Evolutionary conservation across 1,284 basidiomycete species (phyloP), one percentile per base, ranked within the genome.

Genomic region (Stygiomarasmius scandens): DNA sequence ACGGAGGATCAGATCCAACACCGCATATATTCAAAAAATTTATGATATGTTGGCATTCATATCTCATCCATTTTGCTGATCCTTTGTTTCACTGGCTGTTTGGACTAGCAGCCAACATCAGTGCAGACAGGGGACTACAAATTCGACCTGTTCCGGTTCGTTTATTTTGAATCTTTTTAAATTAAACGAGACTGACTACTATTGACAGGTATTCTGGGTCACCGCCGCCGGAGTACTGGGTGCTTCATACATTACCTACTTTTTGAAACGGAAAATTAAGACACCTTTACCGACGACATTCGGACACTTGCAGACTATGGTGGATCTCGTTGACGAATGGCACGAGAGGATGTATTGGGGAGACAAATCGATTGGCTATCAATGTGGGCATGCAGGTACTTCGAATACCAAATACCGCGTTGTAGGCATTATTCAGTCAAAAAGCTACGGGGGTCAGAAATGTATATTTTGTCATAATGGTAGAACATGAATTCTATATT

Each of bases 41-140:
- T 27, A 24, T 53, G 29, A 19, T 54, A 9, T 36, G 20, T 34
- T 44, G 27, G 45, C 38, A 56, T 20, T 47, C 44, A 24, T 14
- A 52, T 24, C 49, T 24, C 4, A 36, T 56, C 8, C 32, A 51
- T 8, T 6, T 58, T 14, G 47, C 50, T 6, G 57, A 61, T 10
- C 58, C 60, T 11, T 9, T 56, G n/a, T 45, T 59, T n/a, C 60
- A 61, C 41, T 61, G 60, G 58, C 25, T 61, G 20, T 61, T 59
- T 34, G 60, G 60, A 12, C 52, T 59, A 10, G 58, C 58, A 5
- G 46, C 59, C 29, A 41, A 32, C 27, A 38, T 59, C 11, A 52
- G 53, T 29, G 60, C 60, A 10, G 50, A 56, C 10, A 46, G 25
- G 14, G 58, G 52, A 19, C 22, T 54, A 19, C 52, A 54, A 19